Base-by-base conservation (phyloP, 2,329 filamentous ascomycete genomes). In the Scedosporium apiospermum region DNA sequence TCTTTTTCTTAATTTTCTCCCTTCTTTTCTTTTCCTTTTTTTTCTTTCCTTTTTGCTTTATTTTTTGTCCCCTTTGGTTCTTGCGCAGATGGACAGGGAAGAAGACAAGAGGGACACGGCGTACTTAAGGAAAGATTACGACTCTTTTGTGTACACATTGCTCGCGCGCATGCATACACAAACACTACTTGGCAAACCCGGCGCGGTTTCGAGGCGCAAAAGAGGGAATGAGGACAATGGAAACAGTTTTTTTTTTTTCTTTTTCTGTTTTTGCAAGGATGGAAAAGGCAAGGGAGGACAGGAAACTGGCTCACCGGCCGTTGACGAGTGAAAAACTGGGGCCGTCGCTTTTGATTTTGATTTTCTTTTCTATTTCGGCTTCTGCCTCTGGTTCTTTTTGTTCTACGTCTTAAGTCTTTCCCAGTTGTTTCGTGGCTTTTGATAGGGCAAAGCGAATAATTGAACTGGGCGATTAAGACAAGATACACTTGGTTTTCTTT, bases 181-280 rank as follows among this genome's bases (percentile, higher is more conserved):
- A 4, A 9, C 23, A 63, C 41, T 23, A 53, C 62, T 46, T 34
- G 61, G 64, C n/a, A 63, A 65, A 62, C 18, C 65, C 53, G 63
- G 64, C 16, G 46, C 49, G 38, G 60, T 49, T 63, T 59, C 53
- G 30, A 58, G 34, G 65, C 65, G 66, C 70, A 71, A 70, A 68
- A 66, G 68, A 71, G 42, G 60, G 67, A 68, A 68, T 66, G 6
- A 12, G 18, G 14, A 21, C 14, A 46, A 46, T 16, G 18, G 14
- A n/a, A n/a, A 30, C 27, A 30, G 3, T 30, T 30, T 30, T 30
- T 23, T 23, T 23, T 23, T 23, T 30, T 30, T 30, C 6, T 23
- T 23, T 23, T 23, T 23, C 23, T 23, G 23, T 10, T 2, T n/a
- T 46, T 46, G 7, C 44, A n/a, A 46, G 44, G 44, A n/a, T 21